These are phyloP conservation scores for Saksenaea oblongispora DNA, from an alignment of 371 early-diverging fungal genomes.

Conservation along the genomic window DNA sequence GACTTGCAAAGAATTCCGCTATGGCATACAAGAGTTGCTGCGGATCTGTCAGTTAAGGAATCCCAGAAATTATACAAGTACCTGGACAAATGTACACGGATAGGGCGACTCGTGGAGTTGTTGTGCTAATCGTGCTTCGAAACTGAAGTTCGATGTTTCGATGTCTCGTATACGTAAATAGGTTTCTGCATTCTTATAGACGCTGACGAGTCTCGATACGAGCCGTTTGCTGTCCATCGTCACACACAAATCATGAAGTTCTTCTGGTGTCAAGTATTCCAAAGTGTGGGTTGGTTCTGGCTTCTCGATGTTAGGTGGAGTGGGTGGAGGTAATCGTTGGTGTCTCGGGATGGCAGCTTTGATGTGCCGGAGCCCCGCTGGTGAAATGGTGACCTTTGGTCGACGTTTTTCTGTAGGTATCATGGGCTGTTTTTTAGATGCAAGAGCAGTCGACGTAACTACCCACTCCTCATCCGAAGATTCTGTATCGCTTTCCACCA, in stretches of 20 bases:
- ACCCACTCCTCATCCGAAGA: conserved; percentile 45
- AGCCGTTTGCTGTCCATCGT: conserved; percentile 21
- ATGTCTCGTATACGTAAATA: conserved; percentile 36
- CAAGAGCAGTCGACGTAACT: conserved; percentile 17
- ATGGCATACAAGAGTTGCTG: conserved; percentile 5
- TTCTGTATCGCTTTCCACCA: conserved; percentile 28
- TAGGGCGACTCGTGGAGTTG: conserved; percentile 18
- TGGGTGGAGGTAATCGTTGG: not conserved
- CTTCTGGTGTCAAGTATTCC: conserved; percentile 23
- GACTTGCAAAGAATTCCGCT: conserved; percentile 18
- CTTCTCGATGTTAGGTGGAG: not conserved
- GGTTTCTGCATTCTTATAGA: conserved; percentile 35
- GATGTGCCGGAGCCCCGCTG: conserved; percentile 9
- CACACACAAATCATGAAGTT: conserved; percentile 25
- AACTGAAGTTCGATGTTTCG: conserved; percentile 23
- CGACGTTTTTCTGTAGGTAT: not conserved
- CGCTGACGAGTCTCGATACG: conserved; percentile 21
- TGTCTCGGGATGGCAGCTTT: conserved; percentile 6
- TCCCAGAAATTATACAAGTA: conserved; percentile 4
- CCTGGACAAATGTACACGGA: conserved; percentile 36
- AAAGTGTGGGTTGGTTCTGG: not conserved
- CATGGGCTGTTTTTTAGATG: not conserved
- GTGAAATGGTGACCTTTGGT: not conserved
- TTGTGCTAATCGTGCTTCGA: conserved; percentile 29
- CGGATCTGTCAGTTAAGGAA: conserved; percentile 2